A percentile compares a stretch with the other conserved stretches of the same genome.
phyloP scores from a whole-genome alignment of 1,284 basidiomycete genomes.

The Gomphus sp. region DNA sequence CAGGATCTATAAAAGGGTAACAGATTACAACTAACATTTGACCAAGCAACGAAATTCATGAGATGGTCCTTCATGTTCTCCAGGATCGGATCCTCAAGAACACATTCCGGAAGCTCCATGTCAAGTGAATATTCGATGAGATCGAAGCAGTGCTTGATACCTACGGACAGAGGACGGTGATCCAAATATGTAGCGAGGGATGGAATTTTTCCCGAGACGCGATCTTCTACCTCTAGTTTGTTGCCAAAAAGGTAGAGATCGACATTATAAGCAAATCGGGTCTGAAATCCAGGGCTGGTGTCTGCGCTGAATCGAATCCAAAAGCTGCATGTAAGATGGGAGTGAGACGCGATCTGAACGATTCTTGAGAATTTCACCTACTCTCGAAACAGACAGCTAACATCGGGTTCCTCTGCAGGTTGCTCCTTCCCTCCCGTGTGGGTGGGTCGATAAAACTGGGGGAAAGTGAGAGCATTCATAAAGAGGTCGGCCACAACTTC shows the following conservation, averaged over 20 bases:
- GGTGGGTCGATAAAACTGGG: conserved; percentile 27
- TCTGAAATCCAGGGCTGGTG: not conserved
- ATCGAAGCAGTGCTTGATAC: conserved; percentile 30
- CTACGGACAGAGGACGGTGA: conserved; percentile 25
- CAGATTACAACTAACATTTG: conserved; percentile 22
- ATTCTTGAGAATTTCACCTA: not conserved
- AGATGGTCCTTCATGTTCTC: conserved; percentile 26
- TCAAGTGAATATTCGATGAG: conserved; percentile 31
- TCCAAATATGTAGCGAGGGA: conserved; percentile 28
- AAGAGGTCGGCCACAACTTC: conserved; percentile 36
- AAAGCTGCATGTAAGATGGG: not conserved
- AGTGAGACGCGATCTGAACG: not conserved
- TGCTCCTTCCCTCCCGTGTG: conserved; percentile 15
- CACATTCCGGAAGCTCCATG: conserved; percentile 29
- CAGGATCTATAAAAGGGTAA: not conserved
- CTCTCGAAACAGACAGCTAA: conserved; percentile 17
- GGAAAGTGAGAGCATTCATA: conserved; percentile 46
- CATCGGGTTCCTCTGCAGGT: conserved; percentile 16
- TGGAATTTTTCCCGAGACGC: not conserved
- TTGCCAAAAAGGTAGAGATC: not conserved
- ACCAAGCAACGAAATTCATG: conserved; percentile 34
- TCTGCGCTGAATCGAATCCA: not conserved
- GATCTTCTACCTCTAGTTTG: not conserved
- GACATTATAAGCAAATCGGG: conserved; percentile 17
- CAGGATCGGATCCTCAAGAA: conserved; percentile 28